These are phyloP conservation scores for Hordeum marinum DNA, from an alignment of 176 grass and related monocot species.

Conservation along the genomic window DNA sequence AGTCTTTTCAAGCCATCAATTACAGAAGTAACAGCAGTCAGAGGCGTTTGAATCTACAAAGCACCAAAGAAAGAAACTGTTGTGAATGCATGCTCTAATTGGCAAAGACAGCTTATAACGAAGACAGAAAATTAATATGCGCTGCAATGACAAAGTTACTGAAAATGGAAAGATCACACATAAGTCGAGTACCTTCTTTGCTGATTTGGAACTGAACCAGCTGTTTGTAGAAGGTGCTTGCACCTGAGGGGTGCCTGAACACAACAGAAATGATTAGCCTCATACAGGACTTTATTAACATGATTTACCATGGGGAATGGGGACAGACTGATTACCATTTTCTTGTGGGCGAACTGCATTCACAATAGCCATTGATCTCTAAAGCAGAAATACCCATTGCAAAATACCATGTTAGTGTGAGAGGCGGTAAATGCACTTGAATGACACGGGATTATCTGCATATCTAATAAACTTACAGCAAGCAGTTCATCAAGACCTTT, in stretches of 20 bases:
- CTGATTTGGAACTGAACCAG: slow-evolving; percentile 91
- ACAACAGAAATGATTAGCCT: background rate
- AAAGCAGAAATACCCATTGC: slow-evolving; percentile 15
- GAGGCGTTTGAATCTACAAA: slow-evolving; percentile 49
- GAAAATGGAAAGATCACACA: background rate
- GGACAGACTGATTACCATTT: slow-evolving; percentile 38
- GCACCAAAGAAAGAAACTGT: background rate
- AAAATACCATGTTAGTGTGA: background rate
- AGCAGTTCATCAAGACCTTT: slow-evolving; percentile 72
- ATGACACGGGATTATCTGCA: background rate
- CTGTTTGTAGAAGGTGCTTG: slow-evolving; percentile 47
- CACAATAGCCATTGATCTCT: slow-evolving; percentile 66
- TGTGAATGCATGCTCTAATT: slow-evolving; percentile 6
- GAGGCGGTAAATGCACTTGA: background rate
- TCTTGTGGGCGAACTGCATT: slow-evolving; percentile 59
- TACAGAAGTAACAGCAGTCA: slow-evolving; percentile 90
- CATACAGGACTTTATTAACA: background rate
- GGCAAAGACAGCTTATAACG: background rate
- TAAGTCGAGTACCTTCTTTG: slow-evolving; percentile 63
- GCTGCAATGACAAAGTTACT: background rate
- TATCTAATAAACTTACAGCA: slow-evolving; percentile 39
- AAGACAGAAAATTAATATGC: background rate
- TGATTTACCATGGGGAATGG: background rate
- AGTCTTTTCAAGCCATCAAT: slow-evolving; percentile 90
- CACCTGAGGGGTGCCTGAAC: slow-evolving; percentile 25